Evolutionary conservation across 768 basidiomycete genomes (phyloP).

Genomic region (Multifurca ochricompacta): DNA sequence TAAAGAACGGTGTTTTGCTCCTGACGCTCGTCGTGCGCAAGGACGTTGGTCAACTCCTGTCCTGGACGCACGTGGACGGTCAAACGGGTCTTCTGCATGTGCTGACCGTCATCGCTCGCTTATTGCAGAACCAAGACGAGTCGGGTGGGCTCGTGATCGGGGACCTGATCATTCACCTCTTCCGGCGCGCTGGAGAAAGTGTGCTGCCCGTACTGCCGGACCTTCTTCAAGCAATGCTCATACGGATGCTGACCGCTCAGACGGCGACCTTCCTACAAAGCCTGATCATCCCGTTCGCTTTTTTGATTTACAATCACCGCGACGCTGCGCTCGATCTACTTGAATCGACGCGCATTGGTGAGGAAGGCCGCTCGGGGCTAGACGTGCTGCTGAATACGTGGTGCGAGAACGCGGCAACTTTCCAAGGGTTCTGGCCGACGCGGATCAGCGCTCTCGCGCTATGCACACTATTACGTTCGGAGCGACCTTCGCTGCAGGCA

Average conservation of each 20-base stretch:
- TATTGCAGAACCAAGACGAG: constrained; percentile 76
- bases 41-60: constrained; percentile 71
- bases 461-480: constrained; percentile 59
- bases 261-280: constrained; percentile 93
- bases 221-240: constrained; percentile 76
- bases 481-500: constrained; percentile 56
- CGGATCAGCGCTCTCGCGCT: constrained; percentile 81
- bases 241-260: constrained; percentile 73
- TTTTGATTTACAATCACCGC: constrained; percentile 81
- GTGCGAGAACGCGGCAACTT: constrained; percentile 91
- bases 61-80: constrained; percentile 62
- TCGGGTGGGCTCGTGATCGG: constrained; percentile 90
- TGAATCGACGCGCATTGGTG: constrained; percentile 48
- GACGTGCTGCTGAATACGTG: constrained; percentile 86
- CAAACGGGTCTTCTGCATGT: constrained; percentile 70
- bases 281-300: constrained; percentile 87
- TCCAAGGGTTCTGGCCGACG: constrained; percentile 92
- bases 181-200: constrained; percentile 73
- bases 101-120: constrained; percentile 66
- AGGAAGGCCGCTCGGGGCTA: constrained; percentile 55
- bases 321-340: constrained; percentile 73
- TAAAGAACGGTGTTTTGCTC: constrained; percentile 72
- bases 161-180: constrained; percentile 88
- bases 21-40: constrained; percentile 83
- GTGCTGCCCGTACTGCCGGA: constrained; percentile 83